phyloP scores from a whole-genome alignment of 2,329 filamentous ascomycete species.

The Botrytis cinerea region DNA sequence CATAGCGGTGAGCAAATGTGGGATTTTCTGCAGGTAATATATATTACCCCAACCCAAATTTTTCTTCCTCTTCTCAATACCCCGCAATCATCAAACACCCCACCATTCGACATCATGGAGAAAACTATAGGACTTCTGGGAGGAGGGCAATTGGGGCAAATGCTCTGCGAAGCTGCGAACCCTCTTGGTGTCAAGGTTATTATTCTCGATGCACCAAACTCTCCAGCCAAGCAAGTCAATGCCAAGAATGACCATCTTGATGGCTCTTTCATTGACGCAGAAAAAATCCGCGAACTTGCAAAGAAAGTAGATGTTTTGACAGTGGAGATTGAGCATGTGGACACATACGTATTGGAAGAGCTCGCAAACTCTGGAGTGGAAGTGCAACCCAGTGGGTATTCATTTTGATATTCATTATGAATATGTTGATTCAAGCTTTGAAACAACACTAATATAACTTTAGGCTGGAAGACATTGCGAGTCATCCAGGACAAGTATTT shows the following conservation, averaged over 20 bases:
- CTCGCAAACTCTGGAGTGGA: constrained; percentile 66
- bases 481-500: constrained; percentile 92
- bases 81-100: constrained; percentile 18
- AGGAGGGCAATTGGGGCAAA: constrained; percentile 80
- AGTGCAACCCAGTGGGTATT: constrained; percentile 43
- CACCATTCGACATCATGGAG: constrained; percentile 33
- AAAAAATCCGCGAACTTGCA: constrained; percentile 79
- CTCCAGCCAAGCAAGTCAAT: constrained; percentile 85
- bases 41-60: constrained; percentile 8
- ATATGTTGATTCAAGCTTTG: constrained; percentile 5
- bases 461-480: constrained; percentile 82
- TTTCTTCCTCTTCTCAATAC: neutral
- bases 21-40: neutral
- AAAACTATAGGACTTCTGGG: constrained; percentile 51
- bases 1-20: neutral
- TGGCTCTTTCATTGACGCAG: constrained; percentile 84
- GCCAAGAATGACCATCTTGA: constrained; percentile 72
- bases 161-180: constrained; percentile 86
- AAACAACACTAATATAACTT: constrained; percentile 66
- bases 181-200: constrained; percentile 80
- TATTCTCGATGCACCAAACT: constrained; percentile 71
- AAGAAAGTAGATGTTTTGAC: constrained; percentile 77
- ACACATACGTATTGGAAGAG: constrained; percentile 86
- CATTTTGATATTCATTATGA: neutral
- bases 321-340: constrained; percentile 93